Evolutionary conservation across 345 rosid genomes (phyloP), one percentile per base, ranked within the genome.

Genomic region (Anastatica hierochuntica): DNA sequence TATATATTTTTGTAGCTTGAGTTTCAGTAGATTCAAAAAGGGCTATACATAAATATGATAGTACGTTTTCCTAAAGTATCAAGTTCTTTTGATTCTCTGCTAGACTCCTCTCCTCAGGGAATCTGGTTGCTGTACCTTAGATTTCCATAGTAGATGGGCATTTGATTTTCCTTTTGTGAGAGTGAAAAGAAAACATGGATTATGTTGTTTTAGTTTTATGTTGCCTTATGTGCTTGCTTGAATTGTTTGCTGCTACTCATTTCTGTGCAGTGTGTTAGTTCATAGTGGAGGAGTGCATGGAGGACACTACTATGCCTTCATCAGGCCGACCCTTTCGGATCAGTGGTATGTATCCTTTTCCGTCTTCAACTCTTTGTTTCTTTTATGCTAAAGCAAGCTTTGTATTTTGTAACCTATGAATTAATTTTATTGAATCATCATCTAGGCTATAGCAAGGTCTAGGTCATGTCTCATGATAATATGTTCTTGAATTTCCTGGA

Each of bases 221-320:
- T 29, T 63, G 10, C 52, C 30, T 17, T 6, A 13, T 49, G 11
- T 33, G 41, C 20, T 49, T 56, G 44, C 47, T 36, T 63, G 49
- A 40, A 8, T 37, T 13, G 38, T 49, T 49, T 64, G 33, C 44
- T 62, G n/a, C 49, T n/a, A n/a, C n/a, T 44, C 60, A 14, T 49
- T 42, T 46, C 43, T 54, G 12, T 64, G 55, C 79, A 90, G 97
- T 56, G 97, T 90, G 58, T 74, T 90, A 73, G 97, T 90, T 76
- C 97, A 90, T 42, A 90, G 97, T 26, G 97, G 97, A 53, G 97
- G 97, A 41, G 85, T 90, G 60, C 97, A 90, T 58, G 97, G 97
- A 53, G 97, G 97, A 43, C 97, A 90, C 62, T 90, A 90, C 67
- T 90, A 90, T 76, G 97, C 97, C 41, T 90, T 78, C 60, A 90